Conservation (phyloP, 352 stramenopile genomes). For the Lagenidium sp. region DNA sequence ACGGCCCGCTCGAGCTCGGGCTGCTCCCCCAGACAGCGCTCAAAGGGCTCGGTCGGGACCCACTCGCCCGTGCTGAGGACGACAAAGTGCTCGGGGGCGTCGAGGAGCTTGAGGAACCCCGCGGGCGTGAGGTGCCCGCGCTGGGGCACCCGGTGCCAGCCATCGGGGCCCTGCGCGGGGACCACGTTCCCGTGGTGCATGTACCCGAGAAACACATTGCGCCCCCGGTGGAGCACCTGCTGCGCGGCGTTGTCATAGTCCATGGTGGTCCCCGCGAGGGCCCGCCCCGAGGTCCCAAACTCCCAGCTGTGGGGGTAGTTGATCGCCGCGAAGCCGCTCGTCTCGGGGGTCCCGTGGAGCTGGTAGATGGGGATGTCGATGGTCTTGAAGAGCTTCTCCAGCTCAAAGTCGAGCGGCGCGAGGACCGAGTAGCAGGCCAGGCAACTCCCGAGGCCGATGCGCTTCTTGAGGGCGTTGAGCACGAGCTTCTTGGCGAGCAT, state of each 20-base stretch:
- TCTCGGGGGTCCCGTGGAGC: conserved; percentile 57
- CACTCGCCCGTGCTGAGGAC: conserved; percentile 70
- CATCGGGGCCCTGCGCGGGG: conserved; percentile 17
- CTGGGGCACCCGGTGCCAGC: conserved; percentile 48
- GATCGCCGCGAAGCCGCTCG: conserved; percentile 54
- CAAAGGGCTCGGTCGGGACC: conserved; percentile 54
- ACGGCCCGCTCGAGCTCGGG: conserved; percentile 59
- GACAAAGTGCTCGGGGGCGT: conserved; percentile 50
- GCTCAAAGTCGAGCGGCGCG: conserved; percentile 68
- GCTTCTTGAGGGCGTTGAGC: conserved; percentile 72
- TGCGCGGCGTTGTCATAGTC: conserved; percentile 53
- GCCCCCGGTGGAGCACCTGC: conserved; percentile 49
- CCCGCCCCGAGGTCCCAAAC: conserved; percentile 55
- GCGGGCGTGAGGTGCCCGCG: conserved; percentile 56
- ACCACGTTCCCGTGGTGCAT: conserved; percentile 20
- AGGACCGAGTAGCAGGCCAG: conserved; percentile 67
- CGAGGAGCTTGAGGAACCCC: conserved; percentile 65
- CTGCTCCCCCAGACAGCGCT: conserved; percentile 36
- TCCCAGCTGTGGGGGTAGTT: conserved; percentile 73
- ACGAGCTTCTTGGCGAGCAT: conserved; percentile 74
- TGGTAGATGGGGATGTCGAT: conserved; percentile 80
- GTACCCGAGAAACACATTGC: conserved; percentile 71
- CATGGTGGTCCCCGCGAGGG: conserved; percentile 44
- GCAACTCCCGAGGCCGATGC: conserved; percentile 66
- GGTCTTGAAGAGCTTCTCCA: conserved; percentile 74